These are phyloP conservation scores for Hericium coralloides DNA, from an alignment of 768 basidiomycete genomes.

Conservation along the genomic window DNA sequence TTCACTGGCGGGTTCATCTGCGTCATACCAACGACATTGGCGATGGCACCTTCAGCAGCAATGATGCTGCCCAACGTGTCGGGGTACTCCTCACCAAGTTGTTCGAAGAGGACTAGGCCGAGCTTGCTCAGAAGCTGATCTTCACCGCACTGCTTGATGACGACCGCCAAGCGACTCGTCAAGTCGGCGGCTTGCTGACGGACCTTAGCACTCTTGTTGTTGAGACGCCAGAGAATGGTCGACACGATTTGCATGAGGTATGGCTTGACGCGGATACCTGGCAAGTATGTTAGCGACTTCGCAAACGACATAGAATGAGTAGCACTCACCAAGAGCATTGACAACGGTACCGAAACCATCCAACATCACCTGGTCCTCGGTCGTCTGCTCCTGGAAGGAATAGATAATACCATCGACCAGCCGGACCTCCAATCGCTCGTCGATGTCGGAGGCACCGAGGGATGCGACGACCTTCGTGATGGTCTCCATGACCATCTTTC, in stretches of 20 bases:
- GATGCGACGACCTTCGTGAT: slow-evolving; percentile 93
- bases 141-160: slow-evolving; percentile 98
- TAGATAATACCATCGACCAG: slow-evolving; percentile 98
- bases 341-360: slow-evolving; percentile 98
- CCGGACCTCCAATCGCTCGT: slow-evolving; percentile 88
- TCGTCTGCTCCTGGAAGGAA: slow-evolving; percentile 99
- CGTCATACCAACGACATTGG: slow-evolving; percentile 99
- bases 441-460: slow-evolving; percentile 94
- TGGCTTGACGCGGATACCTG: slow-evolving; percentile 86
- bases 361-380: slow-evolving; percentile 98
- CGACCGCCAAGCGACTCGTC: slow-evolving; percentile 89
- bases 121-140: slow-evolving; percentile 93
- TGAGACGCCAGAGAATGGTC: slow-evolving; percentile 96
- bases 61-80: slow-evolving; percentile 99
- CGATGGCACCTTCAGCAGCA: slow-evolving; percentile 96
- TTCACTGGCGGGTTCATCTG: slow-evolving; percentile 99
- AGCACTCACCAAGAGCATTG: slow-evolving; percentile 63
- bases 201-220: slow-evolving; percentile 99
- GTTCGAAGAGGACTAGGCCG: slow-evolving; percentile 94
- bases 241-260: slow-evolving; percentile 99
- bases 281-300: neutral
- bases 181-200: slow-evolving; percentile 99
- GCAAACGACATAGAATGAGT: neutral
- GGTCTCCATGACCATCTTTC: slow-evolving; percentile 99
- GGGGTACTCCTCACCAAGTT: slow-evolving; percentile 98